Evolutionary conservation across 2,329 filamentous ascomycete genomes (phyloP).

Genomic region (Nemania serpens): DNA sequence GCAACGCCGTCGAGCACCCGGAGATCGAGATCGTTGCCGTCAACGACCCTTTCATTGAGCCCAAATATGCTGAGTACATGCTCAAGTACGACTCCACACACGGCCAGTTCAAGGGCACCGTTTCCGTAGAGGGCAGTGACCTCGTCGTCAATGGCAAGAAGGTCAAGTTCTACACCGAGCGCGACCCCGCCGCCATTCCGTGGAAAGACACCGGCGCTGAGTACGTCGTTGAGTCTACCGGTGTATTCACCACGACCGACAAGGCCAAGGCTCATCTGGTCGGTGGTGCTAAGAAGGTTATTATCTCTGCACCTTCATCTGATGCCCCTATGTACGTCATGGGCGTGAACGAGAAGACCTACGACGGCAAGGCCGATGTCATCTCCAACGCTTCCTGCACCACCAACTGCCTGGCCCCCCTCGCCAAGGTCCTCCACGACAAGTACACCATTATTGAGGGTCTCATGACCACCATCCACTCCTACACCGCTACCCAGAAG

Average conservation of each 20-base stretch:
- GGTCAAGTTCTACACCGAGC: constrained; percentile 92
- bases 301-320: constrained; percentile 88
- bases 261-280: constrained; percentile 94
- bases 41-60: constrained; percentile 99
- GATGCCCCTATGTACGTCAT: constrained; percentile 99
- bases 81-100: constrained; percentile 99
- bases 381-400: constrained; percentile 99
- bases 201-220: constrained; percentile 86
- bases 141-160: constrained; percentile 93
- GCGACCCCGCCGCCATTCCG: constrained; percentile 86
- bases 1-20: constrained; percentile 89
- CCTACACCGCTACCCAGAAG: constrained; percentile 99
- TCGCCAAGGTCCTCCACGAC: constrained; percentile 99
- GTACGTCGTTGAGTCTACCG: constrained; percentile 97
- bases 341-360: constrained; percentile 95
- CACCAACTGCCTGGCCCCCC: constrained; percentile 99
- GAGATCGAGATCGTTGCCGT: constrained; percentile 93
- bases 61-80: constrained; percentile 98
- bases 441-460: constrained; percentile 97
- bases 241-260: constrained; percentile 98
- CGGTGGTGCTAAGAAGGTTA: constrained; percentile 97
- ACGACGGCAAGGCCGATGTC: constrained; percentile 88
- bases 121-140: constrained; percentile 71
- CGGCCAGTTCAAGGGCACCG: constrained; percentile 92
- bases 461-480: constrained; percentile 99